These are phyloP conservation scores for Nigrospora oryzae DNA, from an alignment of 2,329 filamentous ascomycete species.

Conservation along the genomic window DNA sequence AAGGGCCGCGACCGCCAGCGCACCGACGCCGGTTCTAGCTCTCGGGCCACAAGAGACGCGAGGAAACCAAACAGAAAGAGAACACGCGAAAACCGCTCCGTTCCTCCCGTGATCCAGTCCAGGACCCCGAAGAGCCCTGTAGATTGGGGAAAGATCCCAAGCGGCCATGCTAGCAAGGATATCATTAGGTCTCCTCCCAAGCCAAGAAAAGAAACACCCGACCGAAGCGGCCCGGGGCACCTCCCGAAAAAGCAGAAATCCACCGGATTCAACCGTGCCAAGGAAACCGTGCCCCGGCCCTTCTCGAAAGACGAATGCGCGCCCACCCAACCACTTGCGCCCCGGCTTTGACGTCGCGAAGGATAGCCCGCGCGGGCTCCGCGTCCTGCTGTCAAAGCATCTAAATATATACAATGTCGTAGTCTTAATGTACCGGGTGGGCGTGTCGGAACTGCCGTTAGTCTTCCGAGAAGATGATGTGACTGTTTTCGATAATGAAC, in stretches of 20 bases:
- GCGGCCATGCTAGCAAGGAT: slow-evolving; percentile 19
- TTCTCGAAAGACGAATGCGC: not conserved
- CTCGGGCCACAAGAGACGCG: too few relatives aligned
- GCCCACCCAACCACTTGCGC: not conserved
- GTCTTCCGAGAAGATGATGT: slow-evolving; percentile 62
- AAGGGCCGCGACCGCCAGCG: too few relatives aligned
- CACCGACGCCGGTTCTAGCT: too few relatives aligned
- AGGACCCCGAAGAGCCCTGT: not conserved
- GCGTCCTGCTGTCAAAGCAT: not conserved
- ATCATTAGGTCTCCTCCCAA: slow-evolving; percentile 18
- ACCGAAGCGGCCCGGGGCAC: slow-evolving; percentile 9
- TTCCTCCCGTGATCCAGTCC: too few relatives aligned
- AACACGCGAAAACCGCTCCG: too few relatives aligned
- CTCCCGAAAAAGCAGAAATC: slow-evolving; percentile 12
- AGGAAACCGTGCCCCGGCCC: too few relatives aligned
- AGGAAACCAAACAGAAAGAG: too few relatives aligned
- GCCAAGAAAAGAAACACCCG: slow-evolving; percentile 12
- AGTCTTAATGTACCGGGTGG: not conserved
- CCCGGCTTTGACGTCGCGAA: not conserved
- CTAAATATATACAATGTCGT: slow-evolving; percentile 16
- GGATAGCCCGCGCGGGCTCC: too few relatives aligned
- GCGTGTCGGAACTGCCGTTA: not conserved
- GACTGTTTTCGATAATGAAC: slow-evolving; percentile 85
- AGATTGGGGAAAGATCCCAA: slow-evolving; percentile 1
- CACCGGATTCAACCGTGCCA: slow-evolving; percentile 11